Evolutionary conservation across 2,329 filamentous ascomycete species (phyloP).

Genomic region (Talaromyces sp.): DNA sequence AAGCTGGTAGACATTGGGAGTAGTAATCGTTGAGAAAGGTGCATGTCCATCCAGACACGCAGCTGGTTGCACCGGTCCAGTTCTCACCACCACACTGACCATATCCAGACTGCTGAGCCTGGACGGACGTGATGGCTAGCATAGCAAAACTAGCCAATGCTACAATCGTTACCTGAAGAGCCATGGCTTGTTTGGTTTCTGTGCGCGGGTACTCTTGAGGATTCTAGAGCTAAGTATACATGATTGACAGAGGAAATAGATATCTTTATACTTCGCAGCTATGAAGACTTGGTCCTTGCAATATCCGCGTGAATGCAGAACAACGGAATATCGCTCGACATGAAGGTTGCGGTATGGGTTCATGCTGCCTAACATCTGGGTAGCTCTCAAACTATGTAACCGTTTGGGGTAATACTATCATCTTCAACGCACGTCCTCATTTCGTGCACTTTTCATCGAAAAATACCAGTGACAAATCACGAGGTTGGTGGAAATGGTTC

Average conservation of each 20-base stretch:
- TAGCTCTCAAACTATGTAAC: not conserved
- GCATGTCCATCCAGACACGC: slow-evolving; percentile 8
- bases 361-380: not conserved
- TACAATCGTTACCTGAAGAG: not conserved
- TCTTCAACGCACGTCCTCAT: too few relatives aligned
- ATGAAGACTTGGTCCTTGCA: not conserved
- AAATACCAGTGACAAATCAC: too few relatives aligned
- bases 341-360: too few relatives aligned
- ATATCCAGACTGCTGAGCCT: slow-evolving; percentile 7
- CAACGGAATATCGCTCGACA: slow-evolving; percentile 4
- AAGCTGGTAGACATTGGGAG: slow-evolving; percentile 9
- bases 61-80: slow-evolving; percentile 8
- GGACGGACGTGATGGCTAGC: not conserved
- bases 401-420: not conserved
- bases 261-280: not conserved
- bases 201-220: too few relatives aligned
- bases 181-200: not conserved
- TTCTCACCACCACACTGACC: slow-evolving; percentile 9
- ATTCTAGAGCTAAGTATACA: not conserved
- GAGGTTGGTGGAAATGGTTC: not conserved
- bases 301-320: not conserved
- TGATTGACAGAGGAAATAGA: not conserved
- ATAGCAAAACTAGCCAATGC: not conserved
- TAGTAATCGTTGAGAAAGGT: slow-evolving; percentile 1
- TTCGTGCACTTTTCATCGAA: too few relatives aligned